These are phyloP conservation scores for Cymbopogon flexuosus DNA, from an alignment of 202 grass and related monocot genomes.

Conservation along the genomic window DNA sequence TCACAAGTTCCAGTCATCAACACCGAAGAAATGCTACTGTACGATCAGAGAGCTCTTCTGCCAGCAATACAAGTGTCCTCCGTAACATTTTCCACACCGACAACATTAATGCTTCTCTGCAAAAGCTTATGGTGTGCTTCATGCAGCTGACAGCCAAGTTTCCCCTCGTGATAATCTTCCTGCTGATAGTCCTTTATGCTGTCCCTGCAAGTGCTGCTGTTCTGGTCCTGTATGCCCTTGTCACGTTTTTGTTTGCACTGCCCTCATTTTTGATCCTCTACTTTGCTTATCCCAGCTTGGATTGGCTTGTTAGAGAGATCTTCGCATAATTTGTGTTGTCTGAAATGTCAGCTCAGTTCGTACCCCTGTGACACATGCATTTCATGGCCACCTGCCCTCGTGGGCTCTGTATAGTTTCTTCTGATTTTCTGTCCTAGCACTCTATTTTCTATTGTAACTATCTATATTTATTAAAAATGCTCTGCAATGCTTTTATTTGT, in stretches of 20 bases:
- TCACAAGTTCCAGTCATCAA: slow-evolving; percentile 38
- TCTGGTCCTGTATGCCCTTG: slow-evolving; percentile 61
- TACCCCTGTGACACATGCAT: not conserved
- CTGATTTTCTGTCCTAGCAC: not conserved
- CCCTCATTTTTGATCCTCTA: slow-evolving; percentile 89
- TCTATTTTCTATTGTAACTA: not conserved
- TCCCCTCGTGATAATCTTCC: slow-evolving; percentile 79
- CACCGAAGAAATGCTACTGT: slow-evolving; percentile 31
- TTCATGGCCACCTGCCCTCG: not conserved
- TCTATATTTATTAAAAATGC: not conserved
- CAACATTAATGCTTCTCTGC: slow-evolving; percentile 52
- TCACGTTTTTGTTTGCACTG: slow-evolving; percentile 85
- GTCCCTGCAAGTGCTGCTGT: slow-evolving; percentile 73
- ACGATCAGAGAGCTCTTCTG: slow-evolving; percentile 20
- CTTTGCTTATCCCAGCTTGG: slow-evolving; percentile 82
- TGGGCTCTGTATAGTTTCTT: not conserved
- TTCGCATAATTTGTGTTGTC: slow-evolving; percentile 41
- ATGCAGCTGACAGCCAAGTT: slow-evolving; percentile 81
- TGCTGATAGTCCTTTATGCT: slow-evolving; percentile 83
- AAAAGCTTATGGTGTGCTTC: slow-evolving; percentile 60
- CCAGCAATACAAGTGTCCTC: not conserved
- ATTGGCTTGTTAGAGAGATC: slow-evolving; percentile 89
- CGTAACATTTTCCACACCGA: slow-evolving; percentile 38
- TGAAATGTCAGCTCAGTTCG: slow-evolving; percentile 6
- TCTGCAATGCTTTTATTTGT: not conserved